Evolutionary conservation across 139 green algal species (phyloP), one percentile per base, ranked within the genome.

Genomic region (Microglena sp.): DNA sequence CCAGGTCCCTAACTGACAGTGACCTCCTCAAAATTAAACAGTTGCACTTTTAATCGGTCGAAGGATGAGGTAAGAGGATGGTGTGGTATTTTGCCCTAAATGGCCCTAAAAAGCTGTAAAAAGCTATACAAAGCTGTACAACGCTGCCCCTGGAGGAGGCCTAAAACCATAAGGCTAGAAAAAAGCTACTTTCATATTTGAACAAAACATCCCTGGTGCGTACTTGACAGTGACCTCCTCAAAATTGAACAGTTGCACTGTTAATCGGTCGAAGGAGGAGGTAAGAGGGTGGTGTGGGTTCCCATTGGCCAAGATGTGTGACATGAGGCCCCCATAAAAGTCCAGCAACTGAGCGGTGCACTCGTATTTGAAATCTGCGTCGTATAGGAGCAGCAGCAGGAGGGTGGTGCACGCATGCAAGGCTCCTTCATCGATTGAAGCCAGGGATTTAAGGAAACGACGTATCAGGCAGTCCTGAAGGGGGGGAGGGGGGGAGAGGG

Each of bases 221-320:
- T 53, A 78, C 72, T 67, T 74, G 60, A 55, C 22, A 0, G 62
- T 69, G 8, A 83, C 77, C n/a, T 73, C 65, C 63, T 82, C 73
- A 3, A 55, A 53, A 61, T 84, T 85, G 73, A 87, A 78, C 29
- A 87, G 68, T 73, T 87, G 81, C 30, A 87, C 78, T 1, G 77
- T 82, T 18, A 87, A 22, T 5, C 78, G 60, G 71, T 86, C 81
- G 46, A 87, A 58, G 5, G 72, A 71, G 18, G 65, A 60, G 46
- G 57, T 59, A 33, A 82, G 34, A 1, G 75, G 62, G 33, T 84
- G 64, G 2, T 11, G 45, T 2, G 11, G 2, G 34, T 34, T 30
- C 18, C 29, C 18, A 5, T 36, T 15, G 35, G 35, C 34, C 33
- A n/a, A 26, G 11, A 33, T 15, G 21, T 28, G 15, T 29, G 45